A percentile compares a stretch with the other conserved stretches of the same genome.
These are phyloP conservation scores for Phytopythium boreale DNA, from an alignment of 352 stramenopile species.

Conservation along the genomic window DNA sequence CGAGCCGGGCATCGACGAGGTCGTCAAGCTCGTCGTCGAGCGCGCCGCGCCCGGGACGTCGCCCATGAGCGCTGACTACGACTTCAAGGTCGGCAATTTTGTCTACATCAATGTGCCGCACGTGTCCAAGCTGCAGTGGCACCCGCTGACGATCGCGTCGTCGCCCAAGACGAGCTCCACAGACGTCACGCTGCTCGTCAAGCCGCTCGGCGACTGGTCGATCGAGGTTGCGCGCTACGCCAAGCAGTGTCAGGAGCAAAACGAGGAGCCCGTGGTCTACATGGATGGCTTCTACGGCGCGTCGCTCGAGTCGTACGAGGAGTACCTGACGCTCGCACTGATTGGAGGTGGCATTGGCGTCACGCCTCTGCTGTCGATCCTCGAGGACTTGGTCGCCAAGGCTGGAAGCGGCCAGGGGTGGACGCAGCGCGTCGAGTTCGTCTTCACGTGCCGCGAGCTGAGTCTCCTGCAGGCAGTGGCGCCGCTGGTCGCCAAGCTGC, in stretches of 20 bases:
- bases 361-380: conserved; percentile 40
- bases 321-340: conserved; percentile 45
- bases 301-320: conserved; percentile 41
- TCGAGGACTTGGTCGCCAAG: conserved; percentile 39
- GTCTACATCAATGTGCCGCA: conserved; percentile 51
- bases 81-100: conserved; percentile 56
- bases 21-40: conserved; percentile 52
- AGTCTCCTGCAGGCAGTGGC: conserved; percentile 27
- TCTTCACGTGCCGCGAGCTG: conserved; percentile 40
- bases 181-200: conserved; percentile 44
- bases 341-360: conserved; percentile 43
- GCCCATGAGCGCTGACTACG: conserved; percentile 22
- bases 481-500: conserved; percentile 28
- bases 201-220: conserved; percentile 50
- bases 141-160: conserved; percentile 53
- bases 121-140: conserved; percentile 58
- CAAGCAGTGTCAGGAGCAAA: conserved; percentile 29
- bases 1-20: conserved; percentile 18
- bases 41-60: conserved; percentile 29
- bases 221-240: conserved; percentile 36
- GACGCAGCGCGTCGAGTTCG: conserved; percentile 36
- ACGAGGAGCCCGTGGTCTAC: conserved; percentile 32
- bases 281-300: conserved; percentile 55
- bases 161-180: conserved; percentile 36
- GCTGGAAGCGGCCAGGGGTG: conserved; percentile 24